Evolutionary conservation across 352 stramenopile genomes (phyloP), one percentile per base, ranked within the genome.

Genomic region (Pythium aquatile): DNA sequence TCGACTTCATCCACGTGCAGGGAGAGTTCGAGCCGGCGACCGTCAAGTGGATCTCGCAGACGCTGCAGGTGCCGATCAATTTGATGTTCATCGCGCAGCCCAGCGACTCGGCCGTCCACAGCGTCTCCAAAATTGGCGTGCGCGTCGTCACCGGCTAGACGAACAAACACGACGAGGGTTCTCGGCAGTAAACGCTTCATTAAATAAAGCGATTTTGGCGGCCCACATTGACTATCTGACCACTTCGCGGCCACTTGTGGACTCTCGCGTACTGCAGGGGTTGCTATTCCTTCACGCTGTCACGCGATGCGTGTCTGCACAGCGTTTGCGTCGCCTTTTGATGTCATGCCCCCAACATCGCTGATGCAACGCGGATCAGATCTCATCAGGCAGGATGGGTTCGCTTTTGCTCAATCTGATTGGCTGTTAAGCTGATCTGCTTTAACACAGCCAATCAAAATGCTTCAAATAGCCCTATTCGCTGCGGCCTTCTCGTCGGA

Each of bases 31-130:
- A 90, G 5, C 91, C 93, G 2, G 86, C 87, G 17, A 84, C 96
- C 70, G 91, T 98, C 54, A 92, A 98, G 78, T 98, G 91, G 88
- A 62, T 98, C 62, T 85, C 83, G 39, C 77, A 42, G 35, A 42
- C 35, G 35, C 35, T 42, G 79, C 71, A 87, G 93, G 70, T 93
- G 70, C 86, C 87, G 40, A 94, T 96, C 76, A 98, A 98, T 76
- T 90, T 96, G 74, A 98, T 98, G 88, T 98, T 98, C 74, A 98
- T 98, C 78, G 96, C 94, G 73, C 94, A 97, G 76, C 92, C 93
- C 16, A 97, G 95, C 78, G 73, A 96, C 75, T 83, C 97, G 66
- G 98, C 98, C 68, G 79, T 78, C 24, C 91, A 98, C 78, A 98
- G 89, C 88, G n/a, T 88, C 91, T 57, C 88, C 97, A 11, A 91